Conservation (phyloP, 2,329 filamentous ascomycete genomes). For the Colletotrichum sp. region DNA sequence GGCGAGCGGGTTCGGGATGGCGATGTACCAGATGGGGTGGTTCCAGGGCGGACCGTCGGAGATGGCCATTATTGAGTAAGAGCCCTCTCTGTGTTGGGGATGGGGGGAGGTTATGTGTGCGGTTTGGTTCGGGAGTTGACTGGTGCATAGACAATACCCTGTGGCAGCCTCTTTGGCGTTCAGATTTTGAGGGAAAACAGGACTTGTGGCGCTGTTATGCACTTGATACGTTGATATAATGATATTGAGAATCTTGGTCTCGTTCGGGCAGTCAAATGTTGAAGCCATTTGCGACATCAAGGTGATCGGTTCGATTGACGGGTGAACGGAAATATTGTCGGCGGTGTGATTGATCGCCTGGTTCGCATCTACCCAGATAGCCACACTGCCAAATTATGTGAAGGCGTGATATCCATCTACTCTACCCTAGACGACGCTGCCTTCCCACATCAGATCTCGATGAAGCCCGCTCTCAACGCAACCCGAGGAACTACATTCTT, state of each 20-base stretch:
- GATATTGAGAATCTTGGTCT: background rate
- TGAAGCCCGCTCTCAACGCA: background rate
- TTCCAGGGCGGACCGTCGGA: background rate
- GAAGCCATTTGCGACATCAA: background rate
- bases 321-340: background rate
- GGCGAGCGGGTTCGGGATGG: conserved; percentile 12
- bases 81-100: background rate
- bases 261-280: background rate
- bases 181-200: background rate
- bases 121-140: background rate
- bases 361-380: background rate
- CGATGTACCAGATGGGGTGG: conserved; percentile 9
- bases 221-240: background rate
- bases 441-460: background rate
- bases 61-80: background rate
- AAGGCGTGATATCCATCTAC: background rate
- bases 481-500: fast-evolving
- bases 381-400: background rate
- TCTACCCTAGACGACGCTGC: background rate
- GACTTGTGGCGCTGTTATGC: background rate
- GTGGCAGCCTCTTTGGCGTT: background rate
- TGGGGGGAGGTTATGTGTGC: background rate
- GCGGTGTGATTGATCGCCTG: fast-evolving
- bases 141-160: background rate
- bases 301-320: background rate